A percentile compares a stretch with the other conserved stretches of the same genome.
These are phyloP conservation scores for Aureobasidium sp. DNA, from an alignment of 2,329 filamentous ascomycete species.

Conservation along the genomic window DNA sequence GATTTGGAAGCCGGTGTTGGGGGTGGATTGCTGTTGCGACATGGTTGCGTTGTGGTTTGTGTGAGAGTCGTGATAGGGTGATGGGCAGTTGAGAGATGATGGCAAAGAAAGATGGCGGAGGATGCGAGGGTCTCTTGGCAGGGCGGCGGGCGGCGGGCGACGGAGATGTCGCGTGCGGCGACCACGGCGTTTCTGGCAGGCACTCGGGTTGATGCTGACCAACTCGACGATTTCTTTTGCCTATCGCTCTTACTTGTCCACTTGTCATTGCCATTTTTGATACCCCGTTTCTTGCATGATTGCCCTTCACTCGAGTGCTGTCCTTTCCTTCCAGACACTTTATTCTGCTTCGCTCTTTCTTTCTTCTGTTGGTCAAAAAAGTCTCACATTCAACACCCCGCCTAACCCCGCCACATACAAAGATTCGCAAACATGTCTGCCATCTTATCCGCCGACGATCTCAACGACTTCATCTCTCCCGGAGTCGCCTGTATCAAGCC, in stretches of 20 bases:
- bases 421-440: slow-evolving; percentile 64
- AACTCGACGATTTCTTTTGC: slow-evolving; percentile 3
- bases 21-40: slow-evolving; percentile 11
- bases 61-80: not conserved
- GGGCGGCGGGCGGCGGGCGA: not conserved
- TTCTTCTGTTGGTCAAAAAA: not conserved
- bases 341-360: not conserved
- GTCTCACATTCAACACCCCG: not conserved
- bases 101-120: slow-evolving; percentile 4
- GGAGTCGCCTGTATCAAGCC: slow-evolving; percentile 98
- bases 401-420: slow-evolving; percentile 10
- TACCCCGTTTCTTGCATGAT: not conserved
- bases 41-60: slow-evolving; percentile 2
- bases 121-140: not conserved
- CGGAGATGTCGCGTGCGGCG: slow-evolving; percentile 8
- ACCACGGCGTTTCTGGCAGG: no score
- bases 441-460: slow-evolving; percentile 90
- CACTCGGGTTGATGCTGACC: slow-evolving; percentile 14
- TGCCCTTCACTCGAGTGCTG: not conserved
- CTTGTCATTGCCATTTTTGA: not conserved
- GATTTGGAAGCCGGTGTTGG: slow-evolving; percentile 26
- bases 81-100: not conserved
- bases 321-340: not conserved
- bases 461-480: slow-evolving; percentile 98
- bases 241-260: slow-evolving; percentile 1